Evolutionary conservation across 2,329 filamentous ascomycete genomes (phyloP).

Genomic region (Stylonectria norvegica): DNA sequence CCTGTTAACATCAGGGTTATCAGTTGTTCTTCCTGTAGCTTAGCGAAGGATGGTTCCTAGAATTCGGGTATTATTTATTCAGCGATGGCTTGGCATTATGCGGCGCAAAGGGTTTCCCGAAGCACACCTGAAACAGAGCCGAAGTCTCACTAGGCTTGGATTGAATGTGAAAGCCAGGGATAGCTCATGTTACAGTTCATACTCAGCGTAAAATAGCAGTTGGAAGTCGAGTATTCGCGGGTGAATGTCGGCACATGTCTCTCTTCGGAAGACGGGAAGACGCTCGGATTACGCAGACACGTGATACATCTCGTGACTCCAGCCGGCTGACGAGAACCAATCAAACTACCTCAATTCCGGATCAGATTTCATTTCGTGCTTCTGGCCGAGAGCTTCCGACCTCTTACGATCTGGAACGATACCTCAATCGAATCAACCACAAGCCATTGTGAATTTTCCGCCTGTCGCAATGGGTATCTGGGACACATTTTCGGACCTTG

Average conservation of each 20-base stretch:
- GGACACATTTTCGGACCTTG: constrained; percentile 61
- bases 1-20: constrained; percentile 2
- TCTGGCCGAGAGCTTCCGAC: constrained; percentile 42
- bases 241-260: constrained; percentile 14
- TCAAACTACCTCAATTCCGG: constrained; percentile 48
- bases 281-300: constrained; percentile 16
- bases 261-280: constrained; percentile 10
- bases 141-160: too few species aligned
- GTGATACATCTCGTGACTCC: constrained; percentile 21
- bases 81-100: constrained; percentile 9
- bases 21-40: constrained; percentile 9
- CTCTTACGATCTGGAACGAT: constrained; percentile 36
- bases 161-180: too few species aligned
- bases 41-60: constrained; percentile 12
- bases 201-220: too few species aligned
- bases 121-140: constrained; percentile 6
- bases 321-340: constrained; percentile 35
- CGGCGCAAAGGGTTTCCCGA: constrained; percentile 9
- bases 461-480: constrained; percentile 61
- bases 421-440: constrained; percentile 38
- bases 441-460: constrained; percentile 39
- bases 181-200: too few species aligned
- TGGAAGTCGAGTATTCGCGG: too few species aligned
- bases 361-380: constrained; percentile 42
- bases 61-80: constrained; percentile 10